Conservation (phyloP, 805 yeast genomes). For the Wickerhamiella cacticola region DNA sequence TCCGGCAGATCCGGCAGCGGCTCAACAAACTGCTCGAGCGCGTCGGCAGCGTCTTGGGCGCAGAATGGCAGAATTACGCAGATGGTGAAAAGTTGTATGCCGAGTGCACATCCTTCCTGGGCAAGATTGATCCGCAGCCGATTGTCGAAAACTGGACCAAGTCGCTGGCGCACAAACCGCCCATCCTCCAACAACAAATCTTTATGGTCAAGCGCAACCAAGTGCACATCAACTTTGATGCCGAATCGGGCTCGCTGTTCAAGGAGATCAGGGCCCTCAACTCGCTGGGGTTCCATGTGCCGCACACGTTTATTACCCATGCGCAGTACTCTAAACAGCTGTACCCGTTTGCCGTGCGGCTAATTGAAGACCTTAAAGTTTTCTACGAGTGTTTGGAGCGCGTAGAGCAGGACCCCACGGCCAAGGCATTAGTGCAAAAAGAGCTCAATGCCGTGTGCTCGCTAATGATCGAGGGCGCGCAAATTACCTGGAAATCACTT, state of each 20-base stretch:
- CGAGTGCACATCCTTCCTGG: constrained; percentile 38
- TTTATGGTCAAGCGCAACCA: constrained; percentile 30
- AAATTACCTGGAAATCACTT: constrained; percentile 42
- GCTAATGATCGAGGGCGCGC: constrained; percentile 29
- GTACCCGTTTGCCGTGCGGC: constrained; percentile 44
- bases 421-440: constrained; percentile 28
- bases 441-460: constrained; percentile 30
- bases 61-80: constrained; percentile 48
- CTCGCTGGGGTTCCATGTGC: constrained; percentile 44
- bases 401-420: not conserved
- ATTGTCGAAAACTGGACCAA: constrained; percentile 41
- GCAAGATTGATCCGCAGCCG: constrained; percentile 35
- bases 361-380: constrained; percentile 38
- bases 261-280: constrained; percentile 44
- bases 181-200: constrained; percentile 29
- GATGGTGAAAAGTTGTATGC: constrained; percentile 54
- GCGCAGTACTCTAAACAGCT: constrained; percentile 41
- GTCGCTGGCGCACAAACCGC: constrained; percentile 21
- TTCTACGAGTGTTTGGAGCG: constrained; percentile 7
- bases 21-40: constrained; percentile 34
- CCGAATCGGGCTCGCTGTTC: constrained; percentile 32
- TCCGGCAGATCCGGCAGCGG: constrained; percentile 38
- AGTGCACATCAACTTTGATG: constrained; percentile 43
- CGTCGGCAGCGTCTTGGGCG: constrained; percentile 43
- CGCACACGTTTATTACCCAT: constrained; percentile 37